Evolutionary conservation across 2,329 filamentous ascomycete species (phyloP).

Genomic region (Colletotrichum cordylinicola): DNA sequence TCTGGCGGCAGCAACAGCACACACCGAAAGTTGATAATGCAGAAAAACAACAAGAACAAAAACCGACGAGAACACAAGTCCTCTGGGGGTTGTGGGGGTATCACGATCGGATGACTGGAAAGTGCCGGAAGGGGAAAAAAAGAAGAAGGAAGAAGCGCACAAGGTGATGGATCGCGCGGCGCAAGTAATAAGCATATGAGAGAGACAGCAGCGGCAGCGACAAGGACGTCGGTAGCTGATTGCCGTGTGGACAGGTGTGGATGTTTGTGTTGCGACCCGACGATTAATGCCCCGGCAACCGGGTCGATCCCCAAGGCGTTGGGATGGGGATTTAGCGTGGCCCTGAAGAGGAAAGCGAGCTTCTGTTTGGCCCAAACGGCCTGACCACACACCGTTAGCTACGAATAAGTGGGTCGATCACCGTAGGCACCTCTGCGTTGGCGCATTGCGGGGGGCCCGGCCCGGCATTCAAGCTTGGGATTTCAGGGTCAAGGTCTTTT

Average conservation of each 20-base stretch:
- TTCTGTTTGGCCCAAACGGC: not conserved
- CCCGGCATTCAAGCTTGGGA: not conserved
- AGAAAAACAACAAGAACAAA: conserved; percentile 1
- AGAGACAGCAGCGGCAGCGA: not conserved
- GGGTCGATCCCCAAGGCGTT: conserved; percentile 16
- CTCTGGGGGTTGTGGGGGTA: conserved; percentile 6
- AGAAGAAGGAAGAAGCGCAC: not conserved
- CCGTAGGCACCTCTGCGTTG: not conserved
- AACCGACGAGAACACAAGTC: conserved; percentile 17
- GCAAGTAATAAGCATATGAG: conserved; percentile 9
- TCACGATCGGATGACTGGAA: not conserved
- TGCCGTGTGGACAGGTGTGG: not conserved
- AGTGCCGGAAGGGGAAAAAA: not conserved
- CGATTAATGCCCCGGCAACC: conserved; percentile 28
- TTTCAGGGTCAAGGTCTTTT: conserved; percentile 2
- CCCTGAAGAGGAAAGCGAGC: not conserved
- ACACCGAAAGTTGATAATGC: conserved; percentile 9
- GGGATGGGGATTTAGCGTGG: conserved; percentile 16
- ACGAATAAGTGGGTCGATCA: not conserved
- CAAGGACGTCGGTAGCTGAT: not conserved
- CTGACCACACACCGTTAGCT: not conserved
- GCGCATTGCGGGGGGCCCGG: conserved; percentile 3
- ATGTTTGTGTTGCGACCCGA: conserved; percentile 18
- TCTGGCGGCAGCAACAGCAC: not conserved
- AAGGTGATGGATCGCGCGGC: not conserved